Conservation (phyloP, 2,329 filamentous ascomycete species). For the Nannizzia gypsea region DNA sequence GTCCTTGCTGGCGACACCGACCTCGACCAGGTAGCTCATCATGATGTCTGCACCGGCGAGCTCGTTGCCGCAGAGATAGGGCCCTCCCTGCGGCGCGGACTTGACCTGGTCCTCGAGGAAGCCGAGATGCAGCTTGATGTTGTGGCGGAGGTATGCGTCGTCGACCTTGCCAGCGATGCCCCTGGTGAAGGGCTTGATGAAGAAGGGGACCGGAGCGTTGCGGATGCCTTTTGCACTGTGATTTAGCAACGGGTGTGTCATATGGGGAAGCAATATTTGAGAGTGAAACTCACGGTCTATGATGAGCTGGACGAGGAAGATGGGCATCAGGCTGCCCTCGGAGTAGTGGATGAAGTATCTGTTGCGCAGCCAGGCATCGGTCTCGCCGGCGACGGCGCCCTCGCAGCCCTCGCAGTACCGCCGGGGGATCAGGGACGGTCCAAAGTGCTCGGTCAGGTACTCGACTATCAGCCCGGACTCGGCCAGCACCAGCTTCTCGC, state of each 20-base stretch:
- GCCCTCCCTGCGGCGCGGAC: slow-evolving; percentile 28
- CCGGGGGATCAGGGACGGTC: slow-evolving; percentile 39
- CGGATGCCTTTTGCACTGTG: slow-evolving; percentile 29
- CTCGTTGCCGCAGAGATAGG: slow-evolving; percentile 33
- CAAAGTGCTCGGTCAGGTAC: slow-evolving; percentile 63
- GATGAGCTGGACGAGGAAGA: slow-evolving; percentile 54
- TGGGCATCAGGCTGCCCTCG: slow-evolving; percentile 71
- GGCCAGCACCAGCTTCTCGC: slow-evolving; percentile 50
- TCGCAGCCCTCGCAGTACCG: slow-evolving; percentile 44
- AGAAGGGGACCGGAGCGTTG: slow-evolving; percentile 51
- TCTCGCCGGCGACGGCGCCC: slow-evolving; percentile 45
- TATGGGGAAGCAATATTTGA: too few relatives aligned
- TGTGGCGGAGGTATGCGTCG: slow-evolving; percentile 29
- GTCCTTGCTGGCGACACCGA: slow-evolving; percentile 23
- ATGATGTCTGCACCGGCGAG: slow-evolving; percentile 38
- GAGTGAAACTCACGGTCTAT: slow-evolving; percentile 42
- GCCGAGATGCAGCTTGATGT: slow-evolving; percentile 31
- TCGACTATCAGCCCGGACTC: slow-evolving; percentile 74
- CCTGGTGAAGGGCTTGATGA: slow-evolving; percentile 53
- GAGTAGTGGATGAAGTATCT: slow-evolving; percentile 69
- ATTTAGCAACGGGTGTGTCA: too few relatives aligned
- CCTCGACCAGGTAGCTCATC: slow-evolving; percentile 37
- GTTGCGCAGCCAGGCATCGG: slow-evolving; percentile 49
- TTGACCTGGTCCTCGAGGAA: slow-evolving; percentile 37
- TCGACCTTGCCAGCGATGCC: slow-evolving; percentile 40